A percentile compares a stretch with the other conserved stretches of the same genome.
Evolutionary conservation across 2,329 filamentous ascomycete genomes (phyloP).

Genomic region (Penicillium sp.): DNA sequence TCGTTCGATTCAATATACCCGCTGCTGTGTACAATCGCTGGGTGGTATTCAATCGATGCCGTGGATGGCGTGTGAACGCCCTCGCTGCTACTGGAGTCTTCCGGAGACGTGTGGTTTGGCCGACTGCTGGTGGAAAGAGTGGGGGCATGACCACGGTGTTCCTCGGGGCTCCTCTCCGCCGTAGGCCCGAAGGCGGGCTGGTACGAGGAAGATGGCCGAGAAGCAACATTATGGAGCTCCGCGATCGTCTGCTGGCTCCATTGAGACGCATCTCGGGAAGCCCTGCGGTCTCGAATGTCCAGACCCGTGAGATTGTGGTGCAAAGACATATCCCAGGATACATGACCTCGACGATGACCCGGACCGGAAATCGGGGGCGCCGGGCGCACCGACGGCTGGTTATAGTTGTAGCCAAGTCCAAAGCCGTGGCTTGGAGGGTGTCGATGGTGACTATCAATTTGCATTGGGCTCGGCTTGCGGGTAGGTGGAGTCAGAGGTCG

Average conservation of each 20-base stretch:
- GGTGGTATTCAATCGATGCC: conserved; percentile 46
- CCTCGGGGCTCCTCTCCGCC: conserved; percentile 25
- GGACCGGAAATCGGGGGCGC: conserved; percentile 42
- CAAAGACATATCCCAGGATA: conserved; percentile 48
- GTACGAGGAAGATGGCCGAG: conserved; percentile 34
- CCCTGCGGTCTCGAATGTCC: conserved; percentile 38
- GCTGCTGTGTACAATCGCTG: conserved; percentile 47
- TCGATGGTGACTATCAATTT: conserved; percentile 56
- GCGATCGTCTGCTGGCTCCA: conserved; percentile 46
- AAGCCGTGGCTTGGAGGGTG: conserved; percentile 27
- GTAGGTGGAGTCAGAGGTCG: conserved; percentile 60
- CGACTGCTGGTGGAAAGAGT: conserved; percentile 28
- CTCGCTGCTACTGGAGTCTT: conserved; percentile 49
- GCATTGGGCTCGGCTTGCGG: conserved; percentile 70
- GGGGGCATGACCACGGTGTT: conserved; percentile 28
- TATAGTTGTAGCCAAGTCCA: conserved; percentile 34
- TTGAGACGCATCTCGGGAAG: conserved; percentile 35
- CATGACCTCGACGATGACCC: conserved; percentile 44
- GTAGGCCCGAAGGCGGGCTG: conserved; percentile 29
- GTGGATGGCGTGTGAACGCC: conserved; percentile 47
- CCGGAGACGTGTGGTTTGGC: conserved; percentile 42
- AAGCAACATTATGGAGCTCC: conserved; percentile 38
- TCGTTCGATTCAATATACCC: conserved; percentile 46
- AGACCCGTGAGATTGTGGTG: conserved; percentile 44
- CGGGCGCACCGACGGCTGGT: conserved; percentile 34